Evolutionary conservation across 768 basidiomycete species (phyloP), one percentile per base, ranked within the genome.

Genomic region (Psilocybe azurescens): DNA sequence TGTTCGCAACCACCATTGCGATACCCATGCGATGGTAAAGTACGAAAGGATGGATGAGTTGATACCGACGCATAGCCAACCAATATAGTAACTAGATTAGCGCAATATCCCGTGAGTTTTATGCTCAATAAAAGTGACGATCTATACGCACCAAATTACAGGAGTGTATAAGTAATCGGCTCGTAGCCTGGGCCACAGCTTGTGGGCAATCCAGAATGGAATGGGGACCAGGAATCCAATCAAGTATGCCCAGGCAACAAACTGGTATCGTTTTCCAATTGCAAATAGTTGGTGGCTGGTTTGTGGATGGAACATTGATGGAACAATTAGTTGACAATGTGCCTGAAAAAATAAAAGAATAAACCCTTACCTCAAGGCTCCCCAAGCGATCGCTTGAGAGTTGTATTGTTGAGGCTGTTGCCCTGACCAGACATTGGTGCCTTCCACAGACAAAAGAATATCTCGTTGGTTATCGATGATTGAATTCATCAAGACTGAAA

Each of bases 401-500:
- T 85, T 84, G 68, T 79, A 83, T 66, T 79, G 77, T 67, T 82
- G 83, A 6, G 77, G 76, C 55, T 83, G 80, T 66, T 80, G 80
- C 5, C 83, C 83, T 52, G 74, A 77, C 77, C 78, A 85, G 53
- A 84, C 78, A 65, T 84, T 82, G 1, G 87, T 86, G 33, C 86
- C 86, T 65, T 88, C 75, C 0, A 84, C 79, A 5, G 80, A 82
- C 28, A 87, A 72, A 3, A 89, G 70, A 29, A 85, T 82, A 0
- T 79, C 77, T 0, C 79, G 76, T 51, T 87, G 83, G 41, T 72
- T 78, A 54, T 78, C 75, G 67, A 89, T 79, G 60, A 89, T 84
- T 1, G 79, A 79, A 63, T 84, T 86, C 86, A 87, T 87, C 55
- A 89, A 67, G 48, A 87, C 81, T 72, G 74, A 24, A 49, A 51